phyloP scores from a whole-genome alignment of 441 rosid genomes.

The Manihot esculenta region DNA sequence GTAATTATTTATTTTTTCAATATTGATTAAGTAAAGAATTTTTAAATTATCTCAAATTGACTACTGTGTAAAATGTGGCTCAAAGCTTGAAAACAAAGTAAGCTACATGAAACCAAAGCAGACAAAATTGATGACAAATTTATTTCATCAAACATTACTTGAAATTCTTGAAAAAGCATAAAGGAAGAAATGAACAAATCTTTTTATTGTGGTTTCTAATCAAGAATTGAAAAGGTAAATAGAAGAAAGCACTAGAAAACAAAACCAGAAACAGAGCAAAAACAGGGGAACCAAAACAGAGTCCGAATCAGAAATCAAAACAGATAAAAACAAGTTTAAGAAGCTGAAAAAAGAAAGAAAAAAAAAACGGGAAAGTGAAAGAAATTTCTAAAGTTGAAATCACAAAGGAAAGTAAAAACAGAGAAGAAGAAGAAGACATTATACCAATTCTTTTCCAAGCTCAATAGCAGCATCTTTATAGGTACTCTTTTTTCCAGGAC shows the following conservation, averaged over 20 bases:
- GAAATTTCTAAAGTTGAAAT: not conserved
- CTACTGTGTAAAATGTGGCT: not conserved
- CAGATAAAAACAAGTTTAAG: not conserved
- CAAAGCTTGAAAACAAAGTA: not conserved
- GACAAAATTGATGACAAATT: not conserved
- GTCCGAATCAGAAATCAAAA: not conserved
- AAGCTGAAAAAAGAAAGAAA: not conserved
- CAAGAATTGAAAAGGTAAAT: not conserved
- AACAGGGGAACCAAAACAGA: not conserved
- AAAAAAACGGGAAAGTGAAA: not conserved
- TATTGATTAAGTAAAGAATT: not conserved
- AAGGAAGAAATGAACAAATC: too few relatives aligned
- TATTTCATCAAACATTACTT: not conserved
- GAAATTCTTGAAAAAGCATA: not conserved
- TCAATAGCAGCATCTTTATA: conserved; percentile 86
- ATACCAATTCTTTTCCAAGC: conserved; percentile 79
- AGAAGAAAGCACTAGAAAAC: not conserved
- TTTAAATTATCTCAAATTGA: not conserved
- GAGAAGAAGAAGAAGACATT: too few relatives aligned
- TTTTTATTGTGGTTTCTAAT: not conserved
- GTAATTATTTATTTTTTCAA: not conserved
- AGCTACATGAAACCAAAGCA: not conserved
- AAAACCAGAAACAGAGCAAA: conserved; percentile 1
- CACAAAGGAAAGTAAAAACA: not conserved
- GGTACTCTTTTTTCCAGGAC: conserved; percentile 76